Percentiles rank a stretch among this genome's conserved stretches.
phyloP scores from a whole-genome alignment of 2,329 filamentous ascomycete genomes.

The Alternaria ventricosa region DNA sequence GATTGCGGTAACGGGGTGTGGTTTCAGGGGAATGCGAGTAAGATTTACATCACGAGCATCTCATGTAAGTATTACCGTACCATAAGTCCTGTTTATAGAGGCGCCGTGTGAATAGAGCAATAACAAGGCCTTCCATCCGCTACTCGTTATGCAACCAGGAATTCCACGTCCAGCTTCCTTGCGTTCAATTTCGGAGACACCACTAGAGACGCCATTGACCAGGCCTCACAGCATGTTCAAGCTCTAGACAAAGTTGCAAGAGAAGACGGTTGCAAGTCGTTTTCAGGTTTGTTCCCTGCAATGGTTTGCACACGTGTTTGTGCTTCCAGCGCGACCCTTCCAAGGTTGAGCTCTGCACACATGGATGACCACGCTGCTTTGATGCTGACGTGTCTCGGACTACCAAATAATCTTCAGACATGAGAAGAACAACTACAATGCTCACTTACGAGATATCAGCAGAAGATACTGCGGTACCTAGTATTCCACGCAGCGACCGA shows the following conservation, averaged over 20 bases:
- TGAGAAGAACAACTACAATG: background rate
- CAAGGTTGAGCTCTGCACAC: background rate
- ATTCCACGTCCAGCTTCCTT: background rate
- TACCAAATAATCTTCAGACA: background rate
- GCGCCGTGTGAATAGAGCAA: background rate
- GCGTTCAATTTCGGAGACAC: background rate
- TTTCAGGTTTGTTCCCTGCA: background rate
- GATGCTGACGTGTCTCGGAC: background rate
- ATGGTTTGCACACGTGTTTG: background rate
- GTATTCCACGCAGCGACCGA: background rate
- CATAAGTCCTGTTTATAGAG: background rate
- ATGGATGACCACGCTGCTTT: background rate
- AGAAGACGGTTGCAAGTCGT: background rate
- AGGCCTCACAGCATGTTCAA: background rate
- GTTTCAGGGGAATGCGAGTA: background rate
- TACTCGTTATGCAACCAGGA: background rate
- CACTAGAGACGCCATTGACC: background rate
- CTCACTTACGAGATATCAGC: background rate
- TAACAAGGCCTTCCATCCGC: background rate
- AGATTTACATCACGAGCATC: background rate
- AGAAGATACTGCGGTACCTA: background rate
- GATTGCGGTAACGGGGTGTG: background rate
- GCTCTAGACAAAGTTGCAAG: background rate
- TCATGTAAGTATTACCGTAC: background rate
- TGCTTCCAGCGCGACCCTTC: background rate